These are phyloP conservation scores for Phytophthora pini DNA, from an alignment of 352 stramenopile genomes.

Conservation along the genomic window DNA sequence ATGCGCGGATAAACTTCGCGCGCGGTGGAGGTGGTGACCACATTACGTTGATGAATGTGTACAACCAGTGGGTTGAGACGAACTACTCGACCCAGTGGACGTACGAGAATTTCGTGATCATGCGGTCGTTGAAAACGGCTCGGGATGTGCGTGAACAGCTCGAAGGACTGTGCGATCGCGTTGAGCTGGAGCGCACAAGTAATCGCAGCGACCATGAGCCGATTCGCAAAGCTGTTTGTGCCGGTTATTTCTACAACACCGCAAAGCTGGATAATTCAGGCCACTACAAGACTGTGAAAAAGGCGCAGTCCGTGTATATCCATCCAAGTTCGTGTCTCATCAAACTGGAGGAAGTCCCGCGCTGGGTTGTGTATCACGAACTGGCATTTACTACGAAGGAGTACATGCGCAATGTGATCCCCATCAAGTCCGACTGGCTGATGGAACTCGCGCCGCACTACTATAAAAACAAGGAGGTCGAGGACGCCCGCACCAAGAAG, in stretches of 20 bases:
- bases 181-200: constrained; percentile 94
- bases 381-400: constrained; percentile 99
- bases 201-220: constrained; percentile 92
- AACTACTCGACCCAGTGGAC: constrained; percentile 98
- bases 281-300: constrained; percentile 99
- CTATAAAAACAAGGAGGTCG: constrained; percentile 98
- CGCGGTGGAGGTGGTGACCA: constrained; percentile 97
- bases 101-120: constrained; percentile 97
- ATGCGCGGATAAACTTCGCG: constrained; percentile 98
- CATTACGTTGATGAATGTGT: constrained; percentile 97
- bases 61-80: constrained; percentile 98
- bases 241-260: constrained; percentile 99
- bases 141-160: constrained; percentile 99
- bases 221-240: constrained; percentile 97
- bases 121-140: constrained; percentile 97
- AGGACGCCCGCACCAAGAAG: constrained; percentile 96
- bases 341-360: constrained; percentile 89
- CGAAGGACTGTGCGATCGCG: constrained; percentile 98
- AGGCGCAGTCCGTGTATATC: constrained; percentile 97
- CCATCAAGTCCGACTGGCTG: constrained; percentile 98
- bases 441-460: constrained; percentile 99
- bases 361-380: constrained; percentile 99
- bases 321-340: constrained; percentile 98
- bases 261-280: constrained; percentile 96
- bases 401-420: constrained; percentile 98